Evolutionary conservation across 1,139 yeast species (phyloP), one percentile per base, ranked within the genome.

Genomic region (Suhomyces coccinellae): DNA sequence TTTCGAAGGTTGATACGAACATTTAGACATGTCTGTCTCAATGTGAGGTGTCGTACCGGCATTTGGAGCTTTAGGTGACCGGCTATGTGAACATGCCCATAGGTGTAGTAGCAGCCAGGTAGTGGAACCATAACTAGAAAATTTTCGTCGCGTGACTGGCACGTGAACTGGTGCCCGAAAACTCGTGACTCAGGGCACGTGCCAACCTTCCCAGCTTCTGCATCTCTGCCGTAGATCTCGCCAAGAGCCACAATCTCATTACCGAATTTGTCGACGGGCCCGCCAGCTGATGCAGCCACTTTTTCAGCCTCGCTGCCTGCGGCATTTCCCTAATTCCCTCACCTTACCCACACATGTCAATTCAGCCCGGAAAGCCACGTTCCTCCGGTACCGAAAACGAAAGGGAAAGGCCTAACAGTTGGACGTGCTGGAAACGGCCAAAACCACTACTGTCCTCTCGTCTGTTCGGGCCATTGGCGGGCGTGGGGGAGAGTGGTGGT

Each of bases 31-130:
- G 62, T 53, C 44, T 51, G 55, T 29, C 44, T 41, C 31, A 59
- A 48, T 15, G 63, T 64, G 41, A 52, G 57, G 54, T 47, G 63
- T 51, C 64, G 61, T 45, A 58, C 52, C 56, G 52, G 54, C 57
- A 52, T 54, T 41, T 34, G 29, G 14, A 34, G 36, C 36, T 34
- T 24, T 4, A 20, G 14, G 22, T 10, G 29, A 34, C 36, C 36
- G 26, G 17, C 27, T 26, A 24, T 22, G 12, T 22, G 36, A 15
- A 34, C 15, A 24, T 4, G 12, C 28, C 20, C 30, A 22, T 34
- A 12, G 28, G 11, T 22, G 12, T 24, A 22, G 16, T 9, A 14
- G 35, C 35, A 33, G 28, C 27, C 36, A 20, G 15, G 20, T 20
- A 29, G 39, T 39, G 33, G 33, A 24, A 26, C 22, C 22, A 33